A percentile compares a stretch with the other conserved stretches of the same genome.
Evolutionary conservation across 2,329 filamentous ascomycete genomes (phyloP).

Genomic region (Penicillium brasilianum): DNA sequence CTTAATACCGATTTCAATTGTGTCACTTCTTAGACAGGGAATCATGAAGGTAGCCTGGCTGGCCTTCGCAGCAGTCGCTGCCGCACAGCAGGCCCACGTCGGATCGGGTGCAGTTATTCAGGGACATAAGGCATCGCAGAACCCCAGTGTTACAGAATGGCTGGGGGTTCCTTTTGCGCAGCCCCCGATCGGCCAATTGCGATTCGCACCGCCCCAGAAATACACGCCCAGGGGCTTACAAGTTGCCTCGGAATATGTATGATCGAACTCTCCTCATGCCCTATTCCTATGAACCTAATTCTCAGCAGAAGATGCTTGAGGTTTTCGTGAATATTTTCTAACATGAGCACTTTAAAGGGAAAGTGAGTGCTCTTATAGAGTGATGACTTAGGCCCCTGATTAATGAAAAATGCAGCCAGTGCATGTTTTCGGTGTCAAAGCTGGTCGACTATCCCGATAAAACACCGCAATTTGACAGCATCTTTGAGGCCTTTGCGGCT

Average conservation of each 20-base stretch:
- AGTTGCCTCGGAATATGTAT: background rate
- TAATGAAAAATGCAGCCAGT: conserved; percentile 8
- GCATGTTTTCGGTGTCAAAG: conserved; percentile 8
- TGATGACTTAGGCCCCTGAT: background rate
- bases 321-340: background rate
- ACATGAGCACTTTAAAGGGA: background rate
- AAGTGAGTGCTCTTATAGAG: background rate
- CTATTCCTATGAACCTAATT: background rate
- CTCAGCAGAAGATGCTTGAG: too few species aligned
- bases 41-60: background rate
- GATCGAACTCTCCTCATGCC: background rate
- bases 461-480: conserved; percentile 25
- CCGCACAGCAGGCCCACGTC: background rate
- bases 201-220: conserved; percentile 31
- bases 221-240: conserved; percentile 12
- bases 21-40: background rate
- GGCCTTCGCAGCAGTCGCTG: background rate
- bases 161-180: conserved; percentile 35
- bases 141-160: conserved; percentile 29
- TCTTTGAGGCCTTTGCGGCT: conserved; percentile 31
- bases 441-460: conserved; percentile 24
- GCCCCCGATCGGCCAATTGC: conserved; percentile 31
- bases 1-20: background rate
- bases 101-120: background rate
- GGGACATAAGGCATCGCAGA: conserved; percentile 24